Evolutionary conservation across 352 stramenopile genomes (phyloP).

Genomic region (Globisporangium perplexum): DNA sequence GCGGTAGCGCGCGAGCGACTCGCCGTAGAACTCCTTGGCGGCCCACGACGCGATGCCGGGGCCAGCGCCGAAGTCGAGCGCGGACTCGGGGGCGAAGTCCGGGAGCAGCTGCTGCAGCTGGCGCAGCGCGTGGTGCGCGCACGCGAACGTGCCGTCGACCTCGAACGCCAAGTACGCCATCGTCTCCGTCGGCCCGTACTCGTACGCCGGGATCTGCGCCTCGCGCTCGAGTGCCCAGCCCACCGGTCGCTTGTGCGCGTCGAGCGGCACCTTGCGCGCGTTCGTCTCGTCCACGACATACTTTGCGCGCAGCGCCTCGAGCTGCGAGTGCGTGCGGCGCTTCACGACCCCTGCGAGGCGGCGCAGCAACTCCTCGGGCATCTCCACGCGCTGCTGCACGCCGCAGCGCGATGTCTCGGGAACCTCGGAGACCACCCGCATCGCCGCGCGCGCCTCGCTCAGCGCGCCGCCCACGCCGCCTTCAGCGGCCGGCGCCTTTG

Average conservation of each 20-base stretch:
- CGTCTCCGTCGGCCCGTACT: conserved; percentile 69
- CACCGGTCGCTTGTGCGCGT: conserved; percentile 72
- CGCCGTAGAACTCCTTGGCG: conserved; percentile 60
- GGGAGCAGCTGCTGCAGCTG: conserved; percentile 50
- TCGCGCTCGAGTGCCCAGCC: conserved; percentile 75
- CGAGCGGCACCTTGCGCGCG: conserved; percentile 50
- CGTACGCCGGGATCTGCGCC: conserved; percentile 52
- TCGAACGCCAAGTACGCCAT: conserved; percentile 70
- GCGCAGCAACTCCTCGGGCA: conserved; percentile 55
- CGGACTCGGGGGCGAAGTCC: conserved; percentile 50
- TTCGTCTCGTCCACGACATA: conserved; percentile 38
- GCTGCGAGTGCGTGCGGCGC: conserved; percentile 71
- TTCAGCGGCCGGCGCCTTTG: conserved; percentile 14
- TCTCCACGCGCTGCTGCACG: conserved; percentile 62
- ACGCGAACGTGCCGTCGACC: conserved; percentile 68
- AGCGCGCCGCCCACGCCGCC: conserved; percentile 10
- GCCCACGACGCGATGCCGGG: conserved; percentile 75
- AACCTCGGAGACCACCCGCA: conserved; percentile 52
- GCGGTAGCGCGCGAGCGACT: conserved; percentile 57
- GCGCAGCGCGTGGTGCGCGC: conserved; percentile 58
- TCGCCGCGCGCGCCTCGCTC: conserved; percentile 27
- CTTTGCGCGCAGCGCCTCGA: conserved; percentile 60
- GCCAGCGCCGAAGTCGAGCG: conserved; percentile 77
- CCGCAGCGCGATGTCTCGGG: conserved; percentile 57
- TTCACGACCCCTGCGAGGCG: conserved; percentile 60